Conservation (phyloP, 257 asterid genomes). For the Leptodermis oblonga region DNA sequence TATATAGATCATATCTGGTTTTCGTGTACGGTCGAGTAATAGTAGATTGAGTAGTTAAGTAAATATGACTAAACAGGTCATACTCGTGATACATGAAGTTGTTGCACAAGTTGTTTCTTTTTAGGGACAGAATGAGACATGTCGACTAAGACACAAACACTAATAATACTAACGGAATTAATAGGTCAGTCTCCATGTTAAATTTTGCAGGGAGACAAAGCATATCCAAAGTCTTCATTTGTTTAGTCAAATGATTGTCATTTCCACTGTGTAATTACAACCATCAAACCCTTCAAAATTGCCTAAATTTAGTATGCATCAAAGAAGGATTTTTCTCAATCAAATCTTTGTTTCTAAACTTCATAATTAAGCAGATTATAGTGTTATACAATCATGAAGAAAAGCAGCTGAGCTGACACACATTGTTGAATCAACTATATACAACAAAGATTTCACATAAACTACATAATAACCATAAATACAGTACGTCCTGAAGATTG, state of each 20-base stretch:
- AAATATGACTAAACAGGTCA: constrained; percentile 22
- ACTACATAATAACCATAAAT: no score
- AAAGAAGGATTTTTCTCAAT: neutral
- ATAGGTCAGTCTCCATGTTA: neutral
- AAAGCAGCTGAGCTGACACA: neutral
- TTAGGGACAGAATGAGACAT: constrained; percentile 38
- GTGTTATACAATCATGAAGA: neutral
- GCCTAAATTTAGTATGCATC: neutral
- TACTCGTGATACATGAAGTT: constrained; percentile 36
- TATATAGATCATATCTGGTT: no score
- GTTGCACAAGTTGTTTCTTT: constrained; percentile 30
- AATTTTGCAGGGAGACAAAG: constrained; percentile 6
- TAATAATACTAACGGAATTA: constrained; percentile 7
- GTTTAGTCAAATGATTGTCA: neutral
- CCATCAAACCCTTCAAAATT: neutral
- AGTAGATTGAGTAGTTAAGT: neutral
- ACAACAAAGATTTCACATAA: neutral
- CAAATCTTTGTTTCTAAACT: no score
- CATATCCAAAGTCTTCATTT: constrained; percentile 1
- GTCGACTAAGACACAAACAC: constrained; percentile 23
- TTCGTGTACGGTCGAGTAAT: no score
- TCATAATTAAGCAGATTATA: neutral
- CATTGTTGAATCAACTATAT: constrained; percentile 5
- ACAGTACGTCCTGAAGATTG: neutral
- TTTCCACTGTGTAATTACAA: constrained; percentile 1